Evolutionary conservation across 2,329 filamentous ascomycete genomes (phyloP), one percentile per base, ranked within the genome.

Genomic region (Ophiobolus disseminans): DNA sequence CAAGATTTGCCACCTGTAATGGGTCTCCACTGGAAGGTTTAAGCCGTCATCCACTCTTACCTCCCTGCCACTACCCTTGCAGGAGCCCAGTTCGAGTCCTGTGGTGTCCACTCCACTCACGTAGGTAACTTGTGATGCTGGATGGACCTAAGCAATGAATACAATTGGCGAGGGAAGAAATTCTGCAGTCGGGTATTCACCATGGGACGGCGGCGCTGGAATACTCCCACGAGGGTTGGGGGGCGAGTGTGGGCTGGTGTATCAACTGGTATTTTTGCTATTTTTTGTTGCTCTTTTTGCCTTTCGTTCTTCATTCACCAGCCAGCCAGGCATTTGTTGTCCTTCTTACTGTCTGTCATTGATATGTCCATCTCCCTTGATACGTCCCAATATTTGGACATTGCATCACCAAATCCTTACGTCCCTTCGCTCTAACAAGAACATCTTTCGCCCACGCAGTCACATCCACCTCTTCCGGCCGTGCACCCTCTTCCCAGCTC

Each of bases 31-130:
- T 60, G 65, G 68, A 68, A 71, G 66, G 63, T 66, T 48, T 50
- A 61, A n/a, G n/a, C 59, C 62, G 62, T 66, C 50, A 71, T 71
- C 68, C 68, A 59, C 58, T 50, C 40, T 46, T 47, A 51, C 55
- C 51, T 69, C 60, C 63, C 69, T 69, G 57, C 55, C 47, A 32
- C 42, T 40, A 60, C 66, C 60, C 60, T 61, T 57, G 57, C 62
- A 67, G 67, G 70, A 72, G 72, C 70, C 72, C 70, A 69, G 70
- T 73, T 73, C 72, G 72, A 74, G 68, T 72, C 70, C 63, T 62
- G 61, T 72, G 70, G 70, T 70, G 69, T 66, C 57, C 68, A 62
- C 46, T 58, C 63, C 69, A 74, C 72, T 73, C 72, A 60, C 58
- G 58, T 52, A 59, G 72, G 72, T 73, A 74, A 73, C 70, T 58